Evolutionary conservation across 441 rosid genomes (phyloP).

Genomic region (Macaranga tanarius): DNA sequence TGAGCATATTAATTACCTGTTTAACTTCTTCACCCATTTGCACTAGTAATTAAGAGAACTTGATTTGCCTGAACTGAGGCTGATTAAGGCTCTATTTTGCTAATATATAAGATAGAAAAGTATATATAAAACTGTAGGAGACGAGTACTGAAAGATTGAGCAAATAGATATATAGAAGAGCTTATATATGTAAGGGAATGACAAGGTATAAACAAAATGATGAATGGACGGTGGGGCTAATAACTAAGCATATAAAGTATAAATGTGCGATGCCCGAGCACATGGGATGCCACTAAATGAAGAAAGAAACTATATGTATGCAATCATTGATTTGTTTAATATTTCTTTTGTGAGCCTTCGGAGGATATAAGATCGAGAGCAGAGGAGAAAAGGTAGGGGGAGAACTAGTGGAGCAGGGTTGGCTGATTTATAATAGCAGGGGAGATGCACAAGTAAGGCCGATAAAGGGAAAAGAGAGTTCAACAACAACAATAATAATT

Average conservation of each 20-base stretch:
- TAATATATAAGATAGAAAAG: background rate
- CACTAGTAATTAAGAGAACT: background rate
- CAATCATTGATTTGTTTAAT: conserved; percentile 8
- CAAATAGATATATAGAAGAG: background rate
- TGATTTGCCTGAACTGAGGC: background rate
- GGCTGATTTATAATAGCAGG: conserved; percentile 36
- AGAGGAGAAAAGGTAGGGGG: conserved; percentile 21
- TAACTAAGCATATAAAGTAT: conserved; percentile 20
- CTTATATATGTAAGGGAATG: conserved; percentile 14
- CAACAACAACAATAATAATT: background rate
- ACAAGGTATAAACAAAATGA: background rate
- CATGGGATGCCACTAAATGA: conserved; percentile 45
- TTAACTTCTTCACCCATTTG: conserved; percentile 63
- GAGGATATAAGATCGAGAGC: conserved; percentile 15
- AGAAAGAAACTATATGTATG: background rate
- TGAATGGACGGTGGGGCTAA: conserved; percentile 23
- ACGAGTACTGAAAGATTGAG: background rate
- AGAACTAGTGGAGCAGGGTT: conserved; percentile 29
- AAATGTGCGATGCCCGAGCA: conserved; percentile 37
- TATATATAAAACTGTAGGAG: background rate
- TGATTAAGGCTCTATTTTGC: background rate
- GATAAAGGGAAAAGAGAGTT: background rate
- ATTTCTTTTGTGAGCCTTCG: conserved; percentile 20
- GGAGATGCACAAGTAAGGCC: background rate
- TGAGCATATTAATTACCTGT: conserved; percentile 33